Evolutionary conservation across 371 early-diverging fungal genomes (phyloP).

Genomic region (Syncephalastrum racemosum): DNA sequence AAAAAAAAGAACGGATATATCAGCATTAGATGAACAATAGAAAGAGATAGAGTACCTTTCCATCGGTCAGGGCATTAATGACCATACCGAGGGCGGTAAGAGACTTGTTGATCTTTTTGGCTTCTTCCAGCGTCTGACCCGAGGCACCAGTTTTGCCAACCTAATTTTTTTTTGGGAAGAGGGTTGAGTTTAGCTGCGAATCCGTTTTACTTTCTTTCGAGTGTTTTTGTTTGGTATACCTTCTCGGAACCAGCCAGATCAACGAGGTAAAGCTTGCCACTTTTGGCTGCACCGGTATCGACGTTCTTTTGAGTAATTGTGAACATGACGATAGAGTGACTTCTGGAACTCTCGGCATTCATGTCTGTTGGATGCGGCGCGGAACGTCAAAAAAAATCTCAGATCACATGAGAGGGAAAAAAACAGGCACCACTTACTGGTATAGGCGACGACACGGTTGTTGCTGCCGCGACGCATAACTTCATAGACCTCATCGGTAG

Average conservation of each 20-base stretch:
- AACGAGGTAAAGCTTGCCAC: constrained; percentile 91
- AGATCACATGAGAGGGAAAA: neutral
- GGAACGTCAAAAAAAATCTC: constrained; percentile 3
- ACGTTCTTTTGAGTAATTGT: constrained; percentile 92
- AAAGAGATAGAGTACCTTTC: constrained; percentile 56
- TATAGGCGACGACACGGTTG: constrained; percentile 88
- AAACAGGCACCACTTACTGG: constrained; percentile 53
- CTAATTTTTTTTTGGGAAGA: constrained; percentile 8
- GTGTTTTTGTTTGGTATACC: constrained; percentile 23
- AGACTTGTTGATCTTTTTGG: constrained; percentile 99
- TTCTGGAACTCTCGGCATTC: constrained; percentile 96
- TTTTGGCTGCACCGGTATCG: constrained; percentile 80
- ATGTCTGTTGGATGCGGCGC: constrained; percentile 61
- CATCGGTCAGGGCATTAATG: constrained; percentile 94
- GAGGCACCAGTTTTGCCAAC: constrained; percentile 97
- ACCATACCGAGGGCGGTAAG: constrained; percentile 98
- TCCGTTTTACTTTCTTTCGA: too few relatives aligned
- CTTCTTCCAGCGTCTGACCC: constrained; percentile 98
- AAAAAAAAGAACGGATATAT: too few relatives aligned
- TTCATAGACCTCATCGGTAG: constrained; percentile 91
- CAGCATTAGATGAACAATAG: constrained; percentile 11
- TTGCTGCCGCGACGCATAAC: constrained; percentile 89
- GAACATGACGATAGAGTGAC: constrained; percentile 96
- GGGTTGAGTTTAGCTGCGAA: neutral
- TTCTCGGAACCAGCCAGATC: constrained; percentile 99